phyloP scores from a whole-genome alignment of 441 rosid genomes.

The Erodium trifolium region DNA sequence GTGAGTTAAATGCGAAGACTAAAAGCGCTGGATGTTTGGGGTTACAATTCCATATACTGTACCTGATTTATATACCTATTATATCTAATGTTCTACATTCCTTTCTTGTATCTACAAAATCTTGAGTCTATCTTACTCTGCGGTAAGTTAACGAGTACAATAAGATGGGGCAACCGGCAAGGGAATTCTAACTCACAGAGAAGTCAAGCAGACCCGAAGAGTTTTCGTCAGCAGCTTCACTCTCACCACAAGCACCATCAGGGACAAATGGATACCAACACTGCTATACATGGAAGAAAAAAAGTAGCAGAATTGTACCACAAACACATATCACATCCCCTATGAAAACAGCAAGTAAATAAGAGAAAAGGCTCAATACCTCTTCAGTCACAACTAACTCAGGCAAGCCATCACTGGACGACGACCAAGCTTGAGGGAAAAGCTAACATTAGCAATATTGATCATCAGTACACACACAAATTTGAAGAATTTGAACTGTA shows the following conservation, averaged over 20 bases:
- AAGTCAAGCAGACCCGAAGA: conserved; percentile 29
- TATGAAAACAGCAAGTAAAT: background rate
- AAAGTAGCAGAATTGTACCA: conserved; percentile 5
- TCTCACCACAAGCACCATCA: conserved; percentile 34
- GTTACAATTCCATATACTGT: no score
- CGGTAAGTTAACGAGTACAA: background rate
- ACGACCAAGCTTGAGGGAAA: conserved; percentile 45
- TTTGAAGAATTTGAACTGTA: background rate
- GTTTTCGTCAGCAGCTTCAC: conserved; percentile 29
- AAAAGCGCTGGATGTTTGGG: no score
- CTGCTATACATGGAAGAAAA: conserved; percentile 27
- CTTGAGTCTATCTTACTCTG: no score
- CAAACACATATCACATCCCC: background rate
- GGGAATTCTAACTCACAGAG: conserved; percentile 29
- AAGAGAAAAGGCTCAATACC: conserved; percentile 26
- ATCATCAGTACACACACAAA: conserved; percentile 6
- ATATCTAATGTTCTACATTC: no score
- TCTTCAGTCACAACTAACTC: conserved; percentile 39
- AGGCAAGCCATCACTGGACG: conserved; percentile 21
- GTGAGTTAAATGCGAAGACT: no score
- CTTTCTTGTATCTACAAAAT: no score
- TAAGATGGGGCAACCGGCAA: background rate
- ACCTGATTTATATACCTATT: no score
- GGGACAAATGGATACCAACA: conserved; percentile 66
- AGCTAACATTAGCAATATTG: conserved; percentile 25